Percentiles rank a stretch among this genome's conserved stretches.
Conservation (phyloP, 2,329 filamentous ascomycete genomes). For the Botrytis medusae region DNA sequence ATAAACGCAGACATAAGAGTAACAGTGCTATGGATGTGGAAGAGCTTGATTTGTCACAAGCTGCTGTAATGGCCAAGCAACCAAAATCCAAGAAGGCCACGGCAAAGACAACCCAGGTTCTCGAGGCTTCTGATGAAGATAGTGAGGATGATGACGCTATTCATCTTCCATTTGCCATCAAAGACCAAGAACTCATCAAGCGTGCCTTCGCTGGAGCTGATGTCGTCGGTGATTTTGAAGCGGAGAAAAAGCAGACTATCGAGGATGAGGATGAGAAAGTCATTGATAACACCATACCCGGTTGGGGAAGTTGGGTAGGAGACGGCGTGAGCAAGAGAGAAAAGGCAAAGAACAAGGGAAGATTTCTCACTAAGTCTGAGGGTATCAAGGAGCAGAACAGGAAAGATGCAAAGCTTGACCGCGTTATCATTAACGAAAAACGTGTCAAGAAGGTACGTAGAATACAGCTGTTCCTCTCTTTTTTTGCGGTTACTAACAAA, state of each 20-base stretch:
- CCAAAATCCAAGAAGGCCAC: constrained; percentile 32
- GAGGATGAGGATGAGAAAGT: constrained; percentile 81
- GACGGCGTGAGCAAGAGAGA: constrained; percentile 74
- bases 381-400: constrained; percentile 75
- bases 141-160: constrained; percentile 50
- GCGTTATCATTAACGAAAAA: constrained; percentile 93
- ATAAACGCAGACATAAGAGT: constrained; percentile 38
- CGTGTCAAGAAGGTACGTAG: constrained; percentile 73
- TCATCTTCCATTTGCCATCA: constrained; percentile 57
- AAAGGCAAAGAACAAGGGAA: constrained; percentile 60
- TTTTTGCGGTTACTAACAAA: constrained; percentile 19
- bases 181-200: constrained; percentile 68
- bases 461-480: background rate
- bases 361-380: constrained; percentile 64
- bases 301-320: constrained; percentile 92
- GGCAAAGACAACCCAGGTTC: constrained; percentile 31
- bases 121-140: constrained; percentile 36
- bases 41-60: constrained; percentile 39
- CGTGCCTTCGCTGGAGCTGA: constrained; percentile 87
- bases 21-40: constrained; percentile 38
- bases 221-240: constrained; percentile 75
- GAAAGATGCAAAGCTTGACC: constrained; percentile 77
- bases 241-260: constrained; percentile 71
- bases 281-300: constrained; percentile 80
- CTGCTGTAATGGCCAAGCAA: constrained; percentile 37